Evolutionary conservation across 2,329 filamentous ascomycete genomes (phyloP).

Genomic region (Colletotrichum theobromicola): DNA sequence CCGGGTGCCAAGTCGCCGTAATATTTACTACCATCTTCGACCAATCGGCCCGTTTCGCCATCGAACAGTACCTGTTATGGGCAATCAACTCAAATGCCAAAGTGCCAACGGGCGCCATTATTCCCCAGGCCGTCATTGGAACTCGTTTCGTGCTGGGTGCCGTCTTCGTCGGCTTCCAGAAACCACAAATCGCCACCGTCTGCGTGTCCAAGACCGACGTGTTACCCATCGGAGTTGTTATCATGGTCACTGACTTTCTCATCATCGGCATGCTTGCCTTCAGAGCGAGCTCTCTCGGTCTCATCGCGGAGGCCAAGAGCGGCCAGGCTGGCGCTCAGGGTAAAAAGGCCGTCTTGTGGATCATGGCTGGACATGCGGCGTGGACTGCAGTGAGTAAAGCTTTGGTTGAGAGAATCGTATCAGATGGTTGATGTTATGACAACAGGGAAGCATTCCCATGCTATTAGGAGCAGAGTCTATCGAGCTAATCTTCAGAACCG

Average conservation of each 20-base stretch:
- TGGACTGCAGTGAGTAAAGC: conserved; percentile 57
- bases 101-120: conserved; percentile 39
- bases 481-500: conserved; percentile 49
- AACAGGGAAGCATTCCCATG: conserved; percentile 56
- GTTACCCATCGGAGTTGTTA: conserved; percentile 48
- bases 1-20: conserved; percentile 57
- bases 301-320: conserved; percentile 36
- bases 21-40: conserved; percentile 61
- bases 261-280: conserved; percentile 47
- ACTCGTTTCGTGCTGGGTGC: conserved; percentile 57
- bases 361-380: conserved; percentile 49
- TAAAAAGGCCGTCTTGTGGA: conserved; percentile 46
- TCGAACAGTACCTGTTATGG: conserved; percentile 62
- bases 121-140: conserved; percentile 53
- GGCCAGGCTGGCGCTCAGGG: conserved; percentile 30
- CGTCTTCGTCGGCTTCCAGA: conserved; percentile 59
- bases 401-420: background rate
- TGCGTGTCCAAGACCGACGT: conserved; percentile 55
- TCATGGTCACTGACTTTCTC: conserved; percentile 50
- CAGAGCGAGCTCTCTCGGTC: conserved; percentile 43
- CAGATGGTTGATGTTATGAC: conserved; percentile 9
- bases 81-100: conserved; percentile 45
- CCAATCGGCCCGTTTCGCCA: conserved; percentile 57
- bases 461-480: conserved; percentile 51
- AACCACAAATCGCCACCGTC: conserved; percentile 55